Base-by-base conservation (phyloP, 2,329 filamentous ascomycete species). In the Blastomyces percursus region DNA sequence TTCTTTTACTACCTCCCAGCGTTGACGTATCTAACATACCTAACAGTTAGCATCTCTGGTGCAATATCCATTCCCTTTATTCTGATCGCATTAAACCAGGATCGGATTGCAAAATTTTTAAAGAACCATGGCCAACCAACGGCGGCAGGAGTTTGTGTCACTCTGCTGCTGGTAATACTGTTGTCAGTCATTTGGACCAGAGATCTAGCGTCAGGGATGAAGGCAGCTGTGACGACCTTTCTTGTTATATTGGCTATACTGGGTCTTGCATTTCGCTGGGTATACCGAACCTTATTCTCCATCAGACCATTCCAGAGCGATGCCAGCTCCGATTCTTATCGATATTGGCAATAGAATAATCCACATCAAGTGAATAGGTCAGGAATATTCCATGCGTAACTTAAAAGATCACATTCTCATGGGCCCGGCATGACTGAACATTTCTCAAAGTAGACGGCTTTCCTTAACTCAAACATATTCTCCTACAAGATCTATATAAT, bases 51-150 rank as follows among this genome's bases (percentile, higher is more conserved):
- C 19, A 61, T 63, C 42, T 63, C 62, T 16, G 59, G 59, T 4
- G 62, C 62, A 11, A 59, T 63, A 46, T 63, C 62, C 3, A 61
- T 63, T 11, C 62, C 62, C 8, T 63, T 63, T 27, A 56, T 63
- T 35, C 51, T 63, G 9, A 46, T 63, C 27, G 62, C 62, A 42
- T 61, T 61, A 30, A 63, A 63, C 30, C 62, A 61, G 46, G 59
- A 61, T 51, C 30, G 62, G 19, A 61, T 63, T 61, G 59, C 62
- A 30, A 42, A 40, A 8, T 63, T 60, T 52, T 40, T 63, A 32
- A 61, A 63, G 27, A 19, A 21, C n/a, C 30, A 30, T 38, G 59
- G 44, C 16, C 59, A 30, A 56, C 19, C 24, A 27, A 40, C 59
- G 12, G 44, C 32, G 30, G 21, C 32, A 2, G 51, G 38, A 24